A percentile compares a stretch with the other conserved stretches of the same genome.
Evolutionary conservation across 306 rosid genomes (phyloP).

Genomic region (Cicer judaicum): DNA sequence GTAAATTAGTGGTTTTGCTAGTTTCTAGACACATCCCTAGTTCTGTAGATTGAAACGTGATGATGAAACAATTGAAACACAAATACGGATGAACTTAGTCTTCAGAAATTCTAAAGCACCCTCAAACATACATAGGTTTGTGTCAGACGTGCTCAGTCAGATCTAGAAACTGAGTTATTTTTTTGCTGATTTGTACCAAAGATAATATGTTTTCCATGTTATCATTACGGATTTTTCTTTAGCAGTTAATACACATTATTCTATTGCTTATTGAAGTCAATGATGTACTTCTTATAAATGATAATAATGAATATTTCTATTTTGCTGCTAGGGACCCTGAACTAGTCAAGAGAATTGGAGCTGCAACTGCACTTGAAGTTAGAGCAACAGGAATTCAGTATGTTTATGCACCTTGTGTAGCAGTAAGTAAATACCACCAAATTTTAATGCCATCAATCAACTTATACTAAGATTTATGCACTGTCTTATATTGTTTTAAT

Average conservation of each 20-base stretch:
- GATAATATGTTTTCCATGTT: not conserved
- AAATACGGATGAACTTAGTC: not conserved
- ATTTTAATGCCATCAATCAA: not conserved
- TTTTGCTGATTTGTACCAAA: not conserved
- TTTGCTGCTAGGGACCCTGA: slow-evolving; percentile 54
- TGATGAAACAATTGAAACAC: slow-evolving; percentile 10
- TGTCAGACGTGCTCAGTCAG: not conserved
- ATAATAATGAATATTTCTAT: not conserved
- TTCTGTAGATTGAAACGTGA: slow-evolving; percentile 1
- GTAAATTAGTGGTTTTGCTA: not conserved
- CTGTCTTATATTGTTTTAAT: slow-evolving; percentile 6
- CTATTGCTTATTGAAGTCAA: slow-evolving; percentile 11
- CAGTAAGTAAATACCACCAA: slow-evolving; percentile 44
- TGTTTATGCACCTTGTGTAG: slow-evolving; percentile 56
- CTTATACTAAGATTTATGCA: not conserved
- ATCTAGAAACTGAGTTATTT: not conserved
- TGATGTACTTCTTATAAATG: not conserved
- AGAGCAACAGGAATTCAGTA: slow-evolving; percentile 64
- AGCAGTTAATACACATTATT: not conserved
- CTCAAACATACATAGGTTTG: not conserved
- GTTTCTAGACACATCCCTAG: not conserved
- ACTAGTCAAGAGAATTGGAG: slow-evolving; percentile 58
- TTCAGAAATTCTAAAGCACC: not conserved
- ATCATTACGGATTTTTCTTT: not conserved
- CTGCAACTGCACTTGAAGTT: slow-evolving; percentile 63